phyloP scores from a whole-genome alignment of 495 filamentous ascomycete species.

The Xylaria palmicola region DNA sequence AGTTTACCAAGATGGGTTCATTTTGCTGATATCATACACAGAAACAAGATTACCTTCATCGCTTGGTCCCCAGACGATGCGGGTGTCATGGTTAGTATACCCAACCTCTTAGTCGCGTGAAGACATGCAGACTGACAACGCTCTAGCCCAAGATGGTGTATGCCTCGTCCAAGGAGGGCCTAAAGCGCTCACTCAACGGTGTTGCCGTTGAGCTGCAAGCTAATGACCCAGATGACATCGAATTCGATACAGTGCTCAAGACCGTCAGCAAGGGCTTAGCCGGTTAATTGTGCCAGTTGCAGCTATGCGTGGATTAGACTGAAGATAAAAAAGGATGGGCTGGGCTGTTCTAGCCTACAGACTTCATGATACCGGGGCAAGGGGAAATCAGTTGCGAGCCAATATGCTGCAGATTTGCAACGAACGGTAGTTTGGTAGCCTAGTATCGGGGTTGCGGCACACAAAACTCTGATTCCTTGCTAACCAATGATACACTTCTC shows the following conservation, averaged over 20 bases:
- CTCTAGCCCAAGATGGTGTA: conserved; percentile 87
- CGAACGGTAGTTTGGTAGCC: conserved; percentile 23
- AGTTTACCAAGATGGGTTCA: neutral
- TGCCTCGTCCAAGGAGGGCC: conserved; percentile 88
- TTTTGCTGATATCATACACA: conserved; percentile 36
- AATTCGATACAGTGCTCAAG: conserved; percentile 73
- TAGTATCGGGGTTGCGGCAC: conserved; percentile 27
- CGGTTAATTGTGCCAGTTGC: conserved; percentile 1
- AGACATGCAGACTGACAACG: conserved; percentile 14
- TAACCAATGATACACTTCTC: conserved; percentile 31
- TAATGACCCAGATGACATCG: conserved; percentile 87
- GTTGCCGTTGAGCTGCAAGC: conserved; percentile 84
- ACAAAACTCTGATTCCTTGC: conserved; percentile 30
- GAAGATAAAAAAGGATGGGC: conserved; percentile 6
- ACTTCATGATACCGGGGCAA: conserved; percentile 25
- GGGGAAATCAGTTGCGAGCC: conserved; percentile 6
- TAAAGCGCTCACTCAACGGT: conserved; percentile 84
- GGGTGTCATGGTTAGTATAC: conserved; percentile 68
- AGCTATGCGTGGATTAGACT: conserved; percentile 16
- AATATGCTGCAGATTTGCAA: conserved; percentile 13
- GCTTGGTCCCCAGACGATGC: conserved; percentile 88
- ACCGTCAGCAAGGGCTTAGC: conserved; percentile 75
- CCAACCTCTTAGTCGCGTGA: neutral
- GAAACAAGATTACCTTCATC: conserved; percentile 96
- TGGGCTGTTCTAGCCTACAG: conserved; percentile 18